Base-by-base conservation (phyloP, 1,284 basidiomycete species). In the Puccinia horiana region DNA sequence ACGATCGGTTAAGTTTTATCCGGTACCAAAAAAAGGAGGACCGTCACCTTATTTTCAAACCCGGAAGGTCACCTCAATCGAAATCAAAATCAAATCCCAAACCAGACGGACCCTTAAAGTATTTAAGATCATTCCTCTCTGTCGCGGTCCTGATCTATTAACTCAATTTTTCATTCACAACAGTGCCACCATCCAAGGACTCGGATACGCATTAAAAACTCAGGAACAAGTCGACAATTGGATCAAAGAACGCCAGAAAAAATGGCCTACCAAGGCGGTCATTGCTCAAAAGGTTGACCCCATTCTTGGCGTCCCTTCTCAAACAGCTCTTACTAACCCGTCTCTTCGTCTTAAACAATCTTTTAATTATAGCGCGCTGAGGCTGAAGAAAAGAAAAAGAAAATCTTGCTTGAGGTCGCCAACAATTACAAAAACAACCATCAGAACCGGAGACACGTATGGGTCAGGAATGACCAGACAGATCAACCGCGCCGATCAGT, bases 191-290 rank as follows among this genome's bases (percentile, higher is more conserved):
- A 81, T 81, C 56, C 67, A 81, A 49, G 78, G 78, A 40, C 58
- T 81, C 18, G 78, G 78, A 20, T 81, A 81, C 58, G 69, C 69
- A 1, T 52, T 81, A 32, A 67, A 81, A 42, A 73, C 78, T 26
- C 67, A 81, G 26, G 69, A 81, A 42, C 67, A 81, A 35, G 49
- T 81, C 26, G 35, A 40, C 26, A 26, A 49, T 29, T 81, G 78
- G 78, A 73, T 81, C 32, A 49, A 81, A 74, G 78, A 81, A 74
- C 63, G 78, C n/a, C 49, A 69, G 40, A 81, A 81, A 37, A 72
- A 63, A 47, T 81, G 78, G 78, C 78, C 78, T 12, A 81, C 52
- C 56, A 32, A 26, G 1, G 54, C 52, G 32, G 23, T 72, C 1
- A 37, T 81, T 18, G 23, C 52, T 2, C 29, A 81, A 73, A 81